Evolutionary conservation across 805 yeast genomes (phyloP), one percentile per base, ranked within the genome.

Genomic region (Saccharomyces mikatae): DNA sequence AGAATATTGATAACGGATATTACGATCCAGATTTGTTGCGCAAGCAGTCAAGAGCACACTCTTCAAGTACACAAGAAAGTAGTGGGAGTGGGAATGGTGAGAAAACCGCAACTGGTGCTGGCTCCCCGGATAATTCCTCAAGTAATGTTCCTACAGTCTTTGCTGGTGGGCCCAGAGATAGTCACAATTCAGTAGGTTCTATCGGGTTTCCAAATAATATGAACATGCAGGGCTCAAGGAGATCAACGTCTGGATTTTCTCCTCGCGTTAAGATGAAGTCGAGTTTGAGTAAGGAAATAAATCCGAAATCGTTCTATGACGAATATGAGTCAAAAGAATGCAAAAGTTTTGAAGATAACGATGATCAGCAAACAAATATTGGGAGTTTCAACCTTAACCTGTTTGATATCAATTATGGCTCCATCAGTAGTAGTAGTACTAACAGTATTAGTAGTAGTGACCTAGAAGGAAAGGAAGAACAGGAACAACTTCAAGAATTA

Each of bases 1-100:
- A 78, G 55, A 78, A 83, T 6, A 77, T 82, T 48, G 89, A 85
- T 65, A 86, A 84, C 65, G 89, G 89, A 0, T 77, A 77, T 59
- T 67, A 83, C 65, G 87, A 84, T 67, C 60, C 80, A 46, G 74
- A 77, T 0, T 65, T 83, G 30, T 68, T 84, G 60, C 76, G 78
- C 63, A 78, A 79, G 53, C 75, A 80, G 1, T 69, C 76, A 24
- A 73, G 71, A 54, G 70, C 67, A 21, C 52, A 59, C 31, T 65
- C 68, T 8, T 47, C 58, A 1, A 62, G 65, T 22, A 64, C 69
- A 8, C 55, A 55, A 41, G 60, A 61, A 2, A 63, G 63, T 29
- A 66, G 64, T 11, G 69, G 58, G n/a, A 60, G 60, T 13, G 65
- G 56, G 1, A 51, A 47, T 29, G 60, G 46, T n/a, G 53, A 48